Conservation (phyloP, 2,329 filamentous ascomycete species). For the Aspergillus pseudotamarii region DNA sequence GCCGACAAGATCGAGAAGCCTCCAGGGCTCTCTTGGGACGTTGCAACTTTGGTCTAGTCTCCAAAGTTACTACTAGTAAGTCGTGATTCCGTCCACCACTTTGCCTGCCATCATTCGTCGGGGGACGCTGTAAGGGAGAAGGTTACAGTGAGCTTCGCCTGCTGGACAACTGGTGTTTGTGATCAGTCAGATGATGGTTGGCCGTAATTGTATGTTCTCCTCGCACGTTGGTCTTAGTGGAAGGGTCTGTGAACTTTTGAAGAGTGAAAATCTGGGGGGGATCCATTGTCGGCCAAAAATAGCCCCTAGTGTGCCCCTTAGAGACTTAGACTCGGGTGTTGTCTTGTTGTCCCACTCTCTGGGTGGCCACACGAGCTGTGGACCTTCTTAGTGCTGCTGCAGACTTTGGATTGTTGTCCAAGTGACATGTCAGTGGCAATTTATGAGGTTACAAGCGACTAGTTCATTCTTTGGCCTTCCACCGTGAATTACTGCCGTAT, state of each 20-base stretch:
- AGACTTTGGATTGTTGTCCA: background rate
- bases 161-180: background rate
- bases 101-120: background rate
- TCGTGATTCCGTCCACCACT: background rate
- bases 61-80: background rate
- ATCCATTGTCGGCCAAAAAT: conserved; percentile 9
- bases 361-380: background rate
- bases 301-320: conserved; percentile 1
- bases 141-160: background rate
- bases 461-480: background rate
- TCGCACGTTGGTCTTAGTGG: background rate
- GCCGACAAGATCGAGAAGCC: background rate
- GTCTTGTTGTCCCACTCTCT: conserved; percentile 2
- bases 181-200: background rate
- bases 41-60: background rate
- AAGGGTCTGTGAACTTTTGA: background rate
- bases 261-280: conserved; percentile 11
- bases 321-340: background rate
- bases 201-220: background rate
- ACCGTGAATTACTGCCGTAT: background rate
- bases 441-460: background rate
- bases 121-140: background rate
- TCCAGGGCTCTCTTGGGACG: background rate
- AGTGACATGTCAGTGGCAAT: conserved; percentile 7
- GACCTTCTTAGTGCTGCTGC: background rate